phyloP scores from a whole-genome alignment of 805 yeast species.

The Wickerhamiella sergipiensis region DNA sequence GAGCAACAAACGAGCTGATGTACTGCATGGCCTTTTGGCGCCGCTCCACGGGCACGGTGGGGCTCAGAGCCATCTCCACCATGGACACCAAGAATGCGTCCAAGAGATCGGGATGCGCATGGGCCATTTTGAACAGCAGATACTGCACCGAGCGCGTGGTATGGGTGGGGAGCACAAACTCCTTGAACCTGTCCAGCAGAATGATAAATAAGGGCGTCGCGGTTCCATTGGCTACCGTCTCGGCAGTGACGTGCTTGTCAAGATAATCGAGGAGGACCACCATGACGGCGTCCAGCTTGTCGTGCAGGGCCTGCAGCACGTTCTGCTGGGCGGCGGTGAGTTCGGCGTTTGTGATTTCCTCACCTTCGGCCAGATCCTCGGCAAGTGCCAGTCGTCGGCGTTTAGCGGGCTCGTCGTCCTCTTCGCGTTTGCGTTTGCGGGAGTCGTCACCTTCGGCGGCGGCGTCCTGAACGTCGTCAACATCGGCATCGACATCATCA shows the following conservation, averaged over 20 bases:
- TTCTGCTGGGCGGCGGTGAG: constrained; percentile 32
- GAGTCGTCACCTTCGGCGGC: background rate
- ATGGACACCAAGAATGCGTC: constrained; percentile 74
- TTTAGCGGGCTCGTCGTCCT: background rate
- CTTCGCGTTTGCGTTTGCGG: too few species aligned
- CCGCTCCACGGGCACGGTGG: constrained; percentile 53
- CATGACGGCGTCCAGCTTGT: constrained; percentile 62
- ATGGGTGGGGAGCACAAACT: constrained; percentile 82
- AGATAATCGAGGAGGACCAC: constrained; percentile 42
- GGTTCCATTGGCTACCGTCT: constrained; percentile 42
- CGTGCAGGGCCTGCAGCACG: constrained; percentile 39
- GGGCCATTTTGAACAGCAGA: constrained; percentile 66
- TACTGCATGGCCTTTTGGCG: constrained; percentile 87
- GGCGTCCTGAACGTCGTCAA: constrained; percentile 4
- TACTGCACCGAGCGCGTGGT: constrained; percentile 82
- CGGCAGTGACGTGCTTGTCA: constrained; percentile 34
- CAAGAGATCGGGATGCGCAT: constrained; percentile 64
- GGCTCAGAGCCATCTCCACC: constrained; percentile 69
- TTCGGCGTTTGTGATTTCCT: constrained; percentile 23
- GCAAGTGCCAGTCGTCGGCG: background rate
- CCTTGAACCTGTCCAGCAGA: constrained; percentile 59
- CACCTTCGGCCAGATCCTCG: constrained; percentile 24
- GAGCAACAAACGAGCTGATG: constrained; percentile 75
- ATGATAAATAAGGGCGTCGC: constrained; percentile 61
- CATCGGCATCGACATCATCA: constrained; percentile 20